Evolutionary conservation across 441 rosid species (phyloP), one percentile per base, ranked within the genome.

Genomic region (California macrophylla): DNA sequence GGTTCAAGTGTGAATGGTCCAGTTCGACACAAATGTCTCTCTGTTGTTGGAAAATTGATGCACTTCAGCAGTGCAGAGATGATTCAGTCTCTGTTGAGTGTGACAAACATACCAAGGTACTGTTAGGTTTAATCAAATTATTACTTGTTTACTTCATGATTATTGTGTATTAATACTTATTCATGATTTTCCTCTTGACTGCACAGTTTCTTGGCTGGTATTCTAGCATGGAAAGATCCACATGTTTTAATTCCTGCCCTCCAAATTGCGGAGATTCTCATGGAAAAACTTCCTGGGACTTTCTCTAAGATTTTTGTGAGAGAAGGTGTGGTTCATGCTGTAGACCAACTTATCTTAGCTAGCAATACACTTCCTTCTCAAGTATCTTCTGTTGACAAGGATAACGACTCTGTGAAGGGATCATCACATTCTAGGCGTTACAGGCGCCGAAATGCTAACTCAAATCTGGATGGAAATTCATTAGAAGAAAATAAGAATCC

Each of bases 191-290:
- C 61, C 47, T 75, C 76, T 76, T 29, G 62, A 73, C 30, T 69
- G 15, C 71, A 26, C 72, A 93, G 98, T 80, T 96, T 93, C 85
- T 80, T 96, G 75, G 97, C 99, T 74, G 97, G 99, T 79, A 90
- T 95, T 69, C 81, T 95, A 79, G 98, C 98, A 61, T 96, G 98
- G 99, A 93, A 96, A 86, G 97, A 93, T 82, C 99, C 99, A 28
- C 94, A 89, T 54, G 97, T 93, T 68, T 80, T 96, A 87, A 86
- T 96, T 83, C 99, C 98, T 82, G 85, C 99, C 12, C 92, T 96
- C 58, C 99, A 93, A 81, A 86, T 96, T 78, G 93, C 97, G 42
- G 98, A 96, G 76, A 87, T 96, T 78, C 88, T 96, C 54, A 96
- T 96, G 99, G 99, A 91, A 75, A 96, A 96, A 82, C 98, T 96